A percentile compares a stretch with the other conserved stretches of the same genome.
These are phyloP conservation scores for Phaffia tasmanica DNA, from an alignment of 768 basidiomycete genomes.

Conservation along the genomic window DNA sequence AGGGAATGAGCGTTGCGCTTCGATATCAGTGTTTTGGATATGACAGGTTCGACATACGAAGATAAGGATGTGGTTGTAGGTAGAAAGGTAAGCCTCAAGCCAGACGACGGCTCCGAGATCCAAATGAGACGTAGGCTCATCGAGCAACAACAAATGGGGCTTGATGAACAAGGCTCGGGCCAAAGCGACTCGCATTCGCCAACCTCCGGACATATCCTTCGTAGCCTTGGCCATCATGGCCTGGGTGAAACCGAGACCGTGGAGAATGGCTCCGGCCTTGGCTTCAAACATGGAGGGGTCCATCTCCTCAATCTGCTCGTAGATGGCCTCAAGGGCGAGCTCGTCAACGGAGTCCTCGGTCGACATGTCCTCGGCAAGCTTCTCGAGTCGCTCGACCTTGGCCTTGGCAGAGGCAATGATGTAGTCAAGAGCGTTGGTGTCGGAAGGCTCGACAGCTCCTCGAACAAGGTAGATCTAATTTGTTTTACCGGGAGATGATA, in stretches of 20 bases:
- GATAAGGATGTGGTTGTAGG: conserved; percentile 93
- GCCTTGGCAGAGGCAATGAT: conserved; percentile 83
- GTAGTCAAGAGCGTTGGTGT: conserved; percentile 93
- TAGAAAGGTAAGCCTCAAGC: conserved; percentile 94
- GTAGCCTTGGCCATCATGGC: conserved; percentile 93
- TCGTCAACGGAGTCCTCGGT: conserved; percentile 84
- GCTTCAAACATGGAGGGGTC: conserved; percentile 91
- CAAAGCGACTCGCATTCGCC: conserved; percentile 97
- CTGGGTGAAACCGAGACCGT: conserved; percentile 84
- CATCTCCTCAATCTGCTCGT: conserved; percentile 94
- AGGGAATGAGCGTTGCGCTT: neutral
- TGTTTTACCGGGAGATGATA: neutral
- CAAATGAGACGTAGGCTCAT: conserved; percentile 72
- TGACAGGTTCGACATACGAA: conserved; percentile 37
- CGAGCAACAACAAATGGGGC: conserved; percentile 86
- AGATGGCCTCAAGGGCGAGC: conserved; percentile 68
- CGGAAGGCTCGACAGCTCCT: conserved; percentile 90
- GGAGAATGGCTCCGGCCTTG: conserved; percentile 91
- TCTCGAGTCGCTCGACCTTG: conserved; percentile 88
- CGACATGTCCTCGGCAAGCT: conserved; percentile 84
- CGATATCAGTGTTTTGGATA: neutral
- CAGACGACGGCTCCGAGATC: conserved; percentile 97
- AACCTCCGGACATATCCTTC: conserved; percentile 98
- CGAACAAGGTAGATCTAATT: conserved; percentile 76
- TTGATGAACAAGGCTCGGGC: conserved; percentile 92